Evolutionary conservation across 495 filamentous ascomycete species (phyloP).

Genomic region (Lasiosphaeria ovina): DNA sequence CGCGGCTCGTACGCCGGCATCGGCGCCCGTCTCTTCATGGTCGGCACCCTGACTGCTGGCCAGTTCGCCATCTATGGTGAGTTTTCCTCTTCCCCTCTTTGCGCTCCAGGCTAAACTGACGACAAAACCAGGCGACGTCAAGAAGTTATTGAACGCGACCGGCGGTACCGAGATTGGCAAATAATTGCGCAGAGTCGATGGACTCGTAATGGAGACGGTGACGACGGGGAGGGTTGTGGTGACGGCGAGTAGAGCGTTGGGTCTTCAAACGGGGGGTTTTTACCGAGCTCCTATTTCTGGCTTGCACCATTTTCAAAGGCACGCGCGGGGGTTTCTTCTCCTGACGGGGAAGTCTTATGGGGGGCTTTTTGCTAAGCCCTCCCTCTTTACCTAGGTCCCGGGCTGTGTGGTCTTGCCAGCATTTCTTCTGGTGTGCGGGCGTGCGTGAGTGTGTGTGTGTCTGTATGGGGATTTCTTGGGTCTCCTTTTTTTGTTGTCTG

Average conservation of each 20-base stretch:
- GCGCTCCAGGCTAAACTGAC: constrained; percentile 1
- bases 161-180: constrained; percentile 76
- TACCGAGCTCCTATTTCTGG: background rate
- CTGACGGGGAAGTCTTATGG: background rate
- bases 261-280: background rate
- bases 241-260: constrained; percentile 7
- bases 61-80: constrained; percentile 88
- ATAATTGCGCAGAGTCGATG: constrained; percentile 28
- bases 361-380: background rate
- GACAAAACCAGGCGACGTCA: constrained; percentile 26
- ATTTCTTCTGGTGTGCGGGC: constrained; percentile 5
- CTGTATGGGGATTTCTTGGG: constrained; percentile 15
- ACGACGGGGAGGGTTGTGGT: constrained; percentile 1
- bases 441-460: constrained; percentile 14
- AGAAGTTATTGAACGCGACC: constrained; percentile 57
- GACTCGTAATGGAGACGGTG: background rate
- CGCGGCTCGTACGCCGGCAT: constrained; percentile 88
- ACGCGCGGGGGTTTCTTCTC: constrained; percentile 1
- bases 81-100: background rate
- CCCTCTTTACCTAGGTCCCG: background rate
- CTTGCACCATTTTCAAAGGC: background rate
- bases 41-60: constrained; percentile 75
- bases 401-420: constrained; percentile 8
- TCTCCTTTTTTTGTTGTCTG: constrained; percentile 22
- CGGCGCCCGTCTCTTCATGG: constrained; percentile 88